Evolutionary conservation across 345 rosid species (phyloP).

Genomic region (Dimocarpus longan): DNA sequence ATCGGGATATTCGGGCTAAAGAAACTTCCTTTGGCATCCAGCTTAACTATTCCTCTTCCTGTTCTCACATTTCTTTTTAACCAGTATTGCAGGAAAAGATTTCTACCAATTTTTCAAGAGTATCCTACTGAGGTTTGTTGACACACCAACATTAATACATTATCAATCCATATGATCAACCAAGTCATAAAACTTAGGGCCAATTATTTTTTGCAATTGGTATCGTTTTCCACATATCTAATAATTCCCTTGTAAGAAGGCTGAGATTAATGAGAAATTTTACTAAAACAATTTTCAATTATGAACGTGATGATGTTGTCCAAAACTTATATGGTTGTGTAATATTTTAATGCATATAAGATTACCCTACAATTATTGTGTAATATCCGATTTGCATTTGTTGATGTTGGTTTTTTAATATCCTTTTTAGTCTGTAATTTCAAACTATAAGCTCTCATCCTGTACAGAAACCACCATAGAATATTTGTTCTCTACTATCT

Average conservation of each 20-base stretch:
- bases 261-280: not conserved
- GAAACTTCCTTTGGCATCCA: slow-evolving; percentile 72
- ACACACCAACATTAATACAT: not conserved
- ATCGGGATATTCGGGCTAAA: slow-evolving; percentile 86
- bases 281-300: not conserved
- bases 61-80: slow-evolving; percentile 75
- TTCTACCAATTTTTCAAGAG: slow-evolving; percentile 64
- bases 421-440: not conserved
- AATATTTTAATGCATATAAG: not conserved
- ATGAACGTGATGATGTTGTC: not conserved
- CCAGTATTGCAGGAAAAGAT: slow-evolving; percentile 70
- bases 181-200: not conserved
- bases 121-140: slow-evolving; percentile 76
- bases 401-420: not conserved
- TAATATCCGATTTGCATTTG: not conserved
- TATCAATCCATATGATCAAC: not conserved
- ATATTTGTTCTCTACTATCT: not conserved
- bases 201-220: not conserved
- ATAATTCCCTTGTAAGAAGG: not conserved
- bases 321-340: not conserved
- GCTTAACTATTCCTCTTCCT: slow-evolving; percentile 77
- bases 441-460: not conserved
- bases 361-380: not conserved
- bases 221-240: not conserved
- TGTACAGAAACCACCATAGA: not conserved